Evolutionary conservation across 176 grass and related monocot species (phyloP), one percentile per base, ranked within the genome.

Genomic region (Phragmites australis): DNA sequence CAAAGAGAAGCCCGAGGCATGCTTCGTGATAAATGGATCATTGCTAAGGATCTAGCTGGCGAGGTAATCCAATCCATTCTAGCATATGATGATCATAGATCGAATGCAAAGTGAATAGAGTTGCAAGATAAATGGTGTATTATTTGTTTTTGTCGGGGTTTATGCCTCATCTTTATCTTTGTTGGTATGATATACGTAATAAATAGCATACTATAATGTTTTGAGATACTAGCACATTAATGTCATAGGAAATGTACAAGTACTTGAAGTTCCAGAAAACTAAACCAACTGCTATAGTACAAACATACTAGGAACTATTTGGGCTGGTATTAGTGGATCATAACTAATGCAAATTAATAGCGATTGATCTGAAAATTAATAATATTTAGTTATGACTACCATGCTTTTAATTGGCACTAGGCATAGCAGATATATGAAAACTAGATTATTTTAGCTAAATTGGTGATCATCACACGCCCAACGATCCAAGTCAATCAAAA

Each of bases 21-120:
- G 11, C 78, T 94, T 49, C 59, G 40, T 27, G 92, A 94, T 27
- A 94, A 94, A 62, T 94, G 92, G 92, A 89, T 94, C 67, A 82
- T 94, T 41, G 65, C 86, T 11, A 94, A 94, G 62, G 86, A 87
- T 77, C 79, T 94, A 40, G 40, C 86, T 8, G 92, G 92, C 51
- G 92, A 94, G 86, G 92, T 94, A 91, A 62, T 42, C 49, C 6
- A 25, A 13, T 26, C 34, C 25, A 44, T 62, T 39, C 25, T 46
- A 71, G 26, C 19, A 76, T 29, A 52, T 3, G 45, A 61, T 70
- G 9, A 44, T 46, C 8, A 21, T 52, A 51, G 31, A 42, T 61
- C 1, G 0, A 60, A 51, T 79, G 13, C 10, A 75, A 75, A 2
- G 19, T 65, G 39, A 16, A 54, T 21, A 17, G 0, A 65, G 16